These are phyloP conservation scores for Camellia lanceoleosa DNA, from an alignment of 148 eudicot genomes.

Conservation along the genomic window DNA sequence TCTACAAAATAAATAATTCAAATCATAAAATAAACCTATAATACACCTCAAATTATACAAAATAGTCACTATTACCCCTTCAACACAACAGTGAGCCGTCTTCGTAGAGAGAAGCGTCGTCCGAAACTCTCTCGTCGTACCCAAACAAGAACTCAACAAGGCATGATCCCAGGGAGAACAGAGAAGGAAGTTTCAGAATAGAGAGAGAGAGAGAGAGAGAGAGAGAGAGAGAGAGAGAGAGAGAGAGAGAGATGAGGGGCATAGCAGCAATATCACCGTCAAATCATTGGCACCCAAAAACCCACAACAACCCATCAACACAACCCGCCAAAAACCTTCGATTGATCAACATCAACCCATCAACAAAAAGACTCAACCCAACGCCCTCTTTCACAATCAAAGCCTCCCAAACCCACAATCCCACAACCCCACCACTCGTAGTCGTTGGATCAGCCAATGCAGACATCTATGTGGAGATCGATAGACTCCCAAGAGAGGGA, in stretches of 20 bases:
- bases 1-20: too few relatives aligned
- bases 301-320: constrained; percentile 17
- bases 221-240: too few relatives aligned
- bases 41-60: too few relatives aligned
- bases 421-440: constrained; percentile 49
- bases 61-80: too few relatives aligned
- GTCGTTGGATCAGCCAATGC: constrained; percentile 98
- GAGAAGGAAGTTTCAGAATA: background rate
- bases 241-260: constrained; percentile 17
- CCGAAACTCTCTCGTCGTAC: too few relatives aligned
- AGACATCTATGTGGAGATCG: constrained; percentile 83
- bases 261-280: constrained; percentile 36
- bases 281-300: constrained; percentile 23
- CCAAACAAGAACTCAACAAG: background rate
- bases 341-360: background rate
- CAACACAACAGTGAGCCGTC: too few relatives aligned
- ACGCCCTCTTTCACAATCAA: constrained; percentile 33
- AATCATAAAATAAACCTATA: too few relatives aligned
- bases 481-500: constrained; percentile 68
- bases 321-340: constrained; percentile 9
- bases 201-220: background rate
- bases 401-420: constrained; percentile 29
- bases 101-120: too few relatives aligned
- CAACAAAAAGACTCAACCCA: constrained; percentile 22
- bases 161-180: background rate